Conservation (phyloP, 1,284 basidiomycete genomes). For the Puccinia polysora region DNA sequence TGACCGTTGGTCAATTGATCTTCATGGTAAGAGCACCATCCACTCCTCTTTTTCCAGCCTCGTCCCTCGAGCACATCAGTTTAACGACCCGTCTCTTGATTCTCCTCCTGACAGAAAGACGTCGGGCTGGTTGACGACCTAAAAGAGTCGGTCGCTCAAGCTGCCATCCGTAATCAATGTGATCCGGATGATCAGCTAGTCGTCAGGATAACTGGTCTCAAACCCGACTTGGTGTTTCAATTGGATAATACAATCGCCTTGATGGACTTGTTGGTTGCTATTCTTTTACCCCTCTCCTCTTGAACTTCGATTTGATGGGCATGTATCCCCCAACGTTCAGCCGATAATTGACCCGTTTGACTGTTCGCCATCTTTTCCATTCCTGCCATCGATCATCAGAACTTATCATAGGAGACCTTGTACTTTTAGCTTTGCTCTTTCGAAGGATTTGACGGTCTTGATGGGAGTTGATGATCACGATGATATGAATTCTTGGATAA, state of each 20-base stretch:
- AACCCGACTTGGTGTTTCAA: slow-evolving; percentile 80
- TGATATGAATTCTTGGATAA: slow-evolving; percentile 85
- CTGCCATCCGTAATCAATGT: slow-evolving; percentile 5
- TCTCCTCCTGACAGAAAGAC: slow-evolving; percentile 19
- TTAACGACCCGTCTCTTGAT: not conserved
- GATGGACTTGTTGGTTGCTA: slow-evolving; percentile 59
- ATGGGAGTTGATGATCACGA: slow-evolving; percentile 68
- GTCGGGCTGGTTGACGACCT: slow-evolving; percentile 11
- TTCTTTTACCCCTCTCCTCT: not conserved
- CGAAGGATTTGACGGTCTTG: slow-evolving; percentile 72
- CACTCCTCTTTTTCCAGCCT: not conserved
- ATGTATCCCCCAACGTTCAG: no score
- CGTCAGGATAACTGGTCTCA: slow-evolving; percentile 58
- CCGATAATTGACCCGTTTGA: no score
- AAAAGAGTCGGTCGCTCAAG: slow-evolving; percentile 17
- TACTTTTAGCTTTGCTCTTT: slow-evolving; percentile 73
- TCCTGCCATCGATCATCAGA: no score
- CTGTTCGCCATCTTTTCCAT: no score
- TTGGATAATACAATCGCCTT: slow-evolving; percentile 74
- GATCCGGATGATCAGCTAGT: slow-evolving; percentile 25
- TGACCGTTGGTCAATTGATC: slow-evolving; percentile 84
- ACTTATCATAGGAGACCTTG: slow-evolving; percentile 59
- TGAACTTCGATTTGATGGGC: no score
- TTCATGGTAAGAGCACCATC: slow-evolving; percentile 60
- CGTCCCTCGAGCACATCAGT: no score